phyloP scores from a whole-genome alignment of 2,329 filamentous ascomycete genomes.

The Xylariaceae sp. region DNA sequence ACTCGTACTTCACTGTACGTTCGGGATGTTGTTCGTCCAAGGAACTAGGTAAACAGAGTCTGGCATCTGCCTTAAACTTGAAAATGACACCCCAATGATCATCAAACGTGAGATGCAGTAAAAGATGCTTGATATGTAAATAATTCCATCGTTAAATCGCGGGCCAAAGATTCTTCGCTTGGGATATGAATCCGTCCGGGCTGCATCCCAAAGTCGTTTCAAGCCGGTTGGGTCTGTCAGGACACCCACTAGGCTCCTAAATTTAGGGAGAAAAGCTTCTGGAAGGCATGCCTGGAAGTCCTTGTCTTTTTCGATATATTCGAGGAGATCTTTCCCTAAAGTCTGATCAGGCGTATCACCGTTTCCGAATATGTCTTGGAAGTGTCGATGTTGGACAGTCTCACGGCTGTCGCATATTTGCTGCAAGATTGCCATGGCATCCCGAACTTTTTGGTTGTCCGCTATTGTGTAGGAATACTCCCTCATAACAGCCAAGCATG shows the following conservation, averaged over 20 bases:
- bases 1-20: neutral
- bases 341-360: neutral
- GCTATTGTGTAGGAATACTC: constrained; percentile 7
- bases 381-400: neutral
- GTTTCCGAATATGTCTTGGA: neutral
- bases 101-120: constrained; percentile 9
- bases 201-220: constrained; percentile 4
- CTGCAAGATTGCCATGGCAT: neutral
- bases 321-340: neutral
- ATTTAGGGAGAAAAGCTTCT: neutral
- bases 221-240: neutral
- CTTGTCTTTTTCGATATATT: neutral
- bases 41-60: constrained; percentile 10
- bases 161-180: neutral
- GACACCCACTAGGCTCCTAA: neutral
- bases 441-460: neutral
- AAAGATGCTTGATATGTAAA: constrained; percentile 4
- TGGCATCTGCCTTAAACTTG: constrained; percentile 8
- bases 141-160: neutral
- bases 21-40: constrained; percentile 8
- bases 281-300: neutral
- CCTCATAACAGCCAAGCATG: constrained; percentile 7
- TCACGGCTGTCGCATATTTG: neutral
- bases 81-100: constrained; percentile 8
- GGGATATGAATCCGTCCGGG: constrained; percentile 6